Conservation (phyloP, 352 stramenopile species). For the Phytophthora hibernalis region DNA sequence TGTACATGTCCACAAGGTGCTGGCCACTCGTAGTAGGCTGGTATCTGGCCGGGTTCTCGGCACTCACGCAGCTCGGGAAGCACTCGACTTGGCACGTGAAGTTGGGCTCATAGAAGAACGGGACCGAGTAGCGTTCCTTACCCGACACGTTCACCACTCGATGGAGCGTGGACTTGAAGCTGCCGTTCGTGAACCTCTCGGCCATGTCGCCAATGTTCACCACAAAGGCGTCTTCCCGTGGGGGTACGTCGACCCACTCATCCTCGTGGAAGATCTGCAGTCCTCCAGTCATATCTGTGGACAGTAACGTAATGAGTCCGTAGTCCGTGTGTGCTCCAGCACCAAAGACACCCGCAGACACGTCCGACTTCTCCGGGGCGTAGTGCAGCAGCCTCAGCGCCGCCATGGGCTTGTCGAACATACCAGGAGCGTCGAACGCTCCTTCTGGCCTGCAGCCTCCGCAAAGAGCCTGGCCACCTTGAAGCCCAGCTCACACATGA, state of each 20-base stretch:
- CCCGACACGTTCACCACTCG: slow-evolving; percentile 69
- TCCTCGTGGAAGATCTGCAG: slow-evolving; percentile 66
- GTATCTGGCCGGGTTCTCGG: slow-evolving; percentile 60
- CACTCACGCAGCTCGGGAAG: slow-evolving; percentile 65
- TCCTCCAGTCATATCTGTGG: slow-evolving; percentile 61
- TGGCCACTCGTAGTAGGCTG: slow-evolving; percentile 73
- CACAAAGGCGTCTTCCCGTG: slow-evolving; percentile 61
- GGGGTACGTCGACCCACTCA: slow-evolving; percentile 70
- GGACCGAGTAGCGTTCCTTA: slow-evolving; percentile 76
- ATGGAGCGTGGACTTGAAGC: slow-evolving; percentile 70
- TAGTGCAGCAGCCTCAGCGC: slow-evolving; percentile 85
- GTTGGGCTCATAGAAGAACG: slow-evolving; percentile 84
- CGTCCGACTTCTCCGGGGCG: slow-evolving; percentile 66
- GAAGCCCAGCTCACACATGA: slow-evolving; percentile 61
- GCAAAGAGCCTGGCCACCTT: slow-evolving; percentile 66
- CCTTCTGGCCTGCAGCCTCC: slow-evolving; percentile 54
- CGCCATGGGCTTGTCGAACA: slow-evolving; percentile 86
- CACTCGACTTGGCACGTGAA: slow-evolving; percentile 71
- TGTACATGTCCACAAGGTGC: slow-evolving; percentile 82
- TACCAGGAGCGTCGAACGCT: slow-evolving; percentile 54
- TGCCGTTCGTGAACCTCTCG: slow-evolving; percentile 78
- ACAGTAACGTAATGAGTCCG: slow-evolving; percentile 72
- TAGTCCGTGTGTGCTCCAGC: slow-evolving; percentile 84
- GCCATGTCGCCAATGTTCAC: slow-evolving; percentile 83
- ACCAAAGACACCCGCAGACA: slow-evolving; percentile 68